Conservation (phyloP, 441 rosid genomes). For the Bocquillonia castaneifolia region DNA sequence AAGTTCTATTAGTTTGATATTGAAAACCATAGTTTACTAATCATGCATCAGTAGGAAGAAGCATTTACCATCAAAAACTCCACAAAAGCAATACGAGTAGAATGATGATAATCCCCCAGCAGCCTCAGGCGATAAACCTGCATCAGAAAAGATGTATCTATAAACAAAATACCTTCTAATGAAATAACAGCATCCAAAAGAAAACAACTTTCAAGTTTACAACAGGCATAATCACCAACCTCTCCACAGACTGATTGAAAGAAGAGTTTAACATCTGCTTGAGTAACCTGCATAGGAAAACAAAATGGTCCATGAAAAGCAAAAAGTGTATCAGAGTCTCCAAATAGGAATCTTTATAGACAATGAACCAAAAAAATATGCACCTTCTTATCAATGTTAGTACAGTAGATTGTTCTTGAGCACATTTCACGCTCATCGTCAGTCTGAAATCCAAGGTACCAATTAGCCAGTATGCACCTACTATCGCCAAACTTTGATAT, state of each 20-base stretch:
- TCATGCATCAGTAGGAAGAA: slow-evolving; percentile 1
- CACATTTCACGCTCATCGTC: slow-evolving; percentile 93
- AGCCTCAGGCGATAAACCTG: slow-evolving; percentile 70
- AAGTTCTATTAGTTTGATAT: not conserved
- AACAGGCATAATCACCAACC: slow-evolving; percentile 35
- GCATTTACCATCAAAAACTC: slow-evolving; percentile 45
- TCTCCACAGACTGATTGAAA: slow-evolving; percentile 85
- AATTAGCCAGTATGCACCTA: slow-evolving; percentile 8
- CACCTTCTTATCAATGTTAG: slow-evolving; percentile 85
- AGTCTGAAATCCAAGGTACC: slow-evolving; percentile 38
- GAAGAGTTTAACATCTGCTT: slow-evolving; percentile 65
- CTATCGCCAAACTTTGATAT: slow-evolving; percentile 16
- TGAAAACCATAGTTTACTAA: not conserved
- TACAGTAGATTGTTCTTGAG: slow-evolving; percentile 69
- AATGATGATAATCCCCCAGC: slow-evolving; percentile 44
- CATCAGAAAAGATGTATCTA: slow-evolving; percentile 13
- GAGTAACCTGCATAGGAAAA: slow-evolving; percentile 54
- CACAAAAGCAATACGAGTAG: slow-evolving; percentile 50
- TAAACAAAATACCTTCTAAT: slow-evolving; percentile 10
- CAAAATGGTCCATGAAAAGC: not conserved
- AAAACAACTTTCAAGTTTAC: slow-evolving; percentile 9
- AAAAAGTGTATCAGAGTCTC: not conserved
- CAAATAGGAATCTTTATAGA: not conserved
- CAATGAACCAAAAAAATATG: slow-evolving; percentile 14
- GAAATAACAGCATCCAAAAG: not conserved